phyloP scores from a whole-genome alignment of 169 alveolate genomes.

The Cryptosporidium ubiquitum region DNA sequence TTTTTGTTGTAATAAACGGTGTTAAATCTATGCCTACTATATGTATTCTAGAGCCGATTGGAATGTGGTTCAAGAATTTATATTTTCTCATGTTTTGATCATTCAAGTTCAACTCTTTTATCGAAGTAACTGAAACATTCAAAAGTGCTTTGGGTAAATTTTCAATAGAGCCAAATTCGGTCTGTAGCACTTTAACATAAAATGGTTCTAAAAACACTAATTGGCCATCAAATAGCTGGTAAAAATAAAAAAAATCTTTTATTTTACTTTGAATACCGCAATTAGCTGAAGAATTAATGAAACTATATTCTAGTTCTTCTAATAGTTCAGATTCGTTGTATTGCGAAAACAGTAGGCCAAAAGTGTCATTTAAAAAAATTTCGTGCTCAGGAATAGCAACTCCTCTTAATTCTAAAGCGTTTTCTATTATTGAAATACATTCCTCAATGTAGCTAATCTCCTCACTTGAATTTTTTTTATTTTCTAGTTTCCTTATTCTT shows the following conservation, averaged over 20 bases:
- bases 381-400: conserved; percentile 12
- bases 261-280: neutral
- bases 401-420: neutral
- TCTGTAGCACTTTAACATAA: conserved; percentile 12
- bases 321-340: conserved; percentile 27
- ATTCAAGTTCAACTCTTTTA: conserved; percentile 10
- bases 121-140: conserved; percentile 8
- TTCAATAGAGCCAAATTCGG: conserved; percentile 53
- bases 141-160: conserved; percentile 21
- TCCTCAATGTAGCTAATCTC: conserved; percentile 50
- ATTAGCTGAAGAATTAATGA: neutral
- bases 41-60: conserved; percentile 14
- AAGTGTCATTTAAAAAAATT: neutral
- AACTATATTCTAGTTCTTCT: conserved; percentile 20
- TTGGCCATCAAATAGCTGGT: conserved; percentile 66
- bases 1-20: conserved; percentile 26
- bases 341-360: neutral
- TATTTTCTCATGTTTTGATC: neutral
- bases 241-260: conserved; percentile 41
- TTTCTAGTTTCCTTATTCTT: conserved; percentile 9
- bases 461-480: neutral
- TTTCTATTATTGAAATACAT: conserved; percentile 38
- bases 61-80: conserved; percentile 46
- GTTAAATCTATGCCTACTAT: conserved; percentile 20
- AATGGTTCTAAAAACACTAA: conserved; percentile 49